Evolutionary conservation across 2,329 filamentous ascomycete species (phyloP).

Genomic region (Parasarocladium wereldwijsianum): DNA sequence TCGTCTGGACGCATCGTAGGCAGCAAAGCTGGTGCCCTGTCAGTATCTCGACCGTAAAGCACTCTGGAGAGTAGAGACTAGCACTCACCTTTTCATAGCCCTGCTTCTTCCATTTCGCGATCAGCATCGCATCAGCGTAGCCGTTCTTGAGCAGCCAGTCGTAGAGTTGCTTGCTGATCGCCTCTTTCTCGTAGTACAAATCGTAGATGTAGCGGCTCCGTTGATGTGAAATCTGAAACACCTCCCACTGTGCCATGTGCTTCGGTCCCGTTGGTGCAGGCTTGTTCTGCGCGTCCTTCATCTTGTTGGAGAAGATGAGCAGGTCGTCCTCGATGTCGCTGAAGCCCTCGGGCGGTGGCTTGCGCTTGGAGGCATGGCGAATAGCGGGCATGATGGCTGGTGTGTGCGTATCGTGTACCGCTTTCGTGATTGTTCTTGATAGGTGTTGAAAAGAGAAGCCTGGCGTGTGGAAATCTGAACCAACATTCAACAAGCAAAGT

Average conservation of each 20-base stretch:
- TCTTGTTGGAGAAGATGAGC: slow-evolving; percentile 75
- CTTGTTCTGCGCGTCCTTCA: slow-evolving; percentile 90
- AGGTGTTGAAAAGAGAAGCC: not conserved
- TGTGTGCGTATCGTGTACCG: slow-evolving; percentile 5
- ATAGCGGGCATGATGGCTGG: slow-evolving; percentile 73
- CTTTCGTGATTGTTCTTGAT: not conserved
- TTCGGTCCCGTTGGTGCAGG: slow-evolving; percentile 66
- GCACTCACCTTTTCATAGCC: slow-evolving; percentile 81
- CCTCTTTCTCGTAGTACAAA: slow-evolving; percentile 94
- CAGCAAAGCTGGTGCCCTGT: slow-evolving; percentile 63
- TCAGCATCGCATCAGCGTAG: slow-evolving; percentile 88
- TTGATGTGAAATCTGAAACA: slow-evolving; percentile 95
- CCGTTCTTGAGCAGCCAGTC: slow-evolving; percentile 95
- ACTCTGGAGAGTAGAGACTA: no score
- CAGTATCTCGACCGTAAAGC: slow-evolving; percentile 9
- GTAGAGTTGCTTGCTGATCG: slow-evolving; percentile 82
- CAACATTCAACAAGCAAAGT: not conserved
- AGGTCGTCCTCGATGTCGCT: slow-evolving; percentile 79
- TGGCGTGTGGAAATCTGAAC: not conserved
- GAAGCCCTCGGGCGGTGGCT: slow-evolving; percentile 75
- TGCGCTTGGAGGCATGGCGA: slow-evolving; percentile 59
- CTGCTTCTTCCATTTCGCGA: slow-evolving; percentile 99
- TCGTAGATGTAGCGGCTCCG: slow-evolving; percentile 90
- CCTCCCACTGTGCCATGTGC: slow-evolving; percentile 89
- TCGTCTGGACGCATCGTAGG: slow-evolving; percentile 93